These are phyloP conservation scores for Helicostylum pulchrum DNA, from an alignment of 192 early-diverging fungal genomes.

Conservation along the genomic window DNA sequence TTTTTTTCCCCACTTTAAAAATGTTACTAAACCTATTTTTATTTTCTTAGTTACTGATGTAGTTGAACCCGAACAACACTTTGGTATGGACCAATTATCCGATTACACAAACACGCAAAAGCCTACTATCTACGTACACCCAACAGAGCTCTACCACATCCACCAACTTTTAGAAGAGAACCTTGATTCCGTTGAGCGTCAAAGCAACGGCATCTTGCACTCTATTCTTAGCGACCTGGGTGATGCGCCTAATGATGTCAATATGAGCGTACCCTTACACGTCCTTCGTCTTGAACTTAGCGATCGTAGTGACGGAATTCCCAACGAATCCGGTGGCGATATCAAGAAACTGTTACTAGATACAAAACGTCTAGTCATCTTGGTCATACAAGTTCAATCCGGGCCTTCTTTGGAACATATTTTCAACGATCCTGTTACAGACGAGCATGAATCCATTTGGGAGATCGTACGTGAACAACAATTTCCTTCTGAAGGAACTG, in stretches of 20 bases:
- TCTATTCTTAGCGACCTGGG: constrained; percentile 70
- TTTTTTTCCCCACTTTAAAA: no score
- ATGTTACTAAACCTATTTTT: background rate
- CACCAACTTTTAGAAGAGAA: constrained; percentile 81
- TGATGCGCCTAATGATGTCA: constrained; percentile 35
- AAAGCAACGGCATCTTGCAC: constrained; percentile 59
- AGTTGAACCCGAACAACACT: constrained; percentile 82
- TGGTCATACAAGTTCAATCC: constrained; percentile 82
- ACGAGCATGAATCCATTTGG: constrained; percentile 72
- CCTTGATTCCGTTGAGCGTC: constrained; percentile 69
- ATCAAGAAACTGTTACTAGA: constrained; percentile 76
- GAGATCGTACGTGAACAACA: constrained; percentile 39
- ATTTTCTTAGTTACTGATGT: constrained; percentile 72
- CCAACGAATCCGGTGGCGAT: constrained; percentile 58
- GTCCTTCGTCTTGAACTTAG: constrained; percentile 66
- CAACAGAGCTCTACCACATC: constrained; percentile 87
- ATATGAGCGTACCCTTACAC: background rate
- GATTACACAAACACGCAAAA: constrained; percentile 78
- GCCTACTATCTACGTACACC: constrained; percentile 85
- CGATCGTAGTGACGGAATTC: constrained; percentile 65
- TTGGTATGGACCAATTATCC: constrained; percentile 86
- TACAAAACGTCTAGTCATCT: constrained; percentile 84
- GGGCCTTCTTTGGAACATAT: constrained; percentile 85
- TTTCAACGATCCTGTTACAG: constrained; percentile 68
- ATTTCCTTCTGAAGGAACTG: constrained; percentile 17